Percentiles rank a stretch among this genome's conserved stretches.
Evolutionary conservation across 768 basidiomycete genomes (phyloP).

Genomic region (Coprinellus micaceus): DNA sequence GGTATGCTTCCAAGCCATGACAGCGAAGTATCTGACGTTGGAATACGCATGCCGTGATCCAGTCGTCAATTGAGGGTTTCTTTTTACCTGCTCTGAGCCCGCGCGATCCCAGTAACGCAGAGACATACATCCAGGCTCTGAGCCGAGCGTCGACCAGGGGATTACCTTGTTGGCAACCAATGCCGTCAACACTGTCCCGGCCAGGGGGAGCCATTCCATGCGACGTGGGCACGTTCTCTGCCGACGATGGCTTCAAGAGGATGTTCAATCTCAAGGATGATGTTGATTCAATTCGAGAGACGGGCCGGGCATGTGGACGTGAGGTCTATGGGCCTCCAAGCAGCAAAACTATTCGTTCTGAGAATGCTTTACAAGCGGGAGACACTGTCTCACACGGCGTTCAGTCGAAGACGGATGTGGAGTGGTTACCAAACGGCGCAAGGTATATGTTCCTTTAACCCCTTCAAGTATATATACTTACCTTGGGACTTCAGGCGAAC

Average conservation of each 20-base stretch:
- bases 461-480: too few relatives aligned
- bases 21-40: too few relatives aligned
- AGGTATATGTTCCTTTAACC: too few relatives aligned
- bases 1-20: too few relatives aligned
- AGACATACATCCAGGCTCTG: background rate
- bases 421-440: too few relatives aligned
- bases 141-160: background rate
- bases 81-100: too few relatives aligned
- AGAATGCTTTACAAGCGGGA: background rate
- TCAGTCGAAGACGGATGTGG: too few relatives aligned
- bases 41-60: too few relatives aligned
- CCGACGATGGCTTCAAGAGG: background rate
- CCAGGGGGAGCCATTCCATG: background rate
- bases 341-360: background rate
- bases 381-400: background rate
- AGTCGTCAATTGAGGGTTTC: too few relatives aligned
- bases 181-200: background rate
- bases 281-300: background rate
- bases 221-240: background rate
- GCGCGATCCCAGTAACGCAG: background rate
- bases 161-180: background rate
- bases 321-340: background rate
- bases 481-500: too few relatives aligned
- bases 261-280: background rate
- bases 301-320: background rate